A percentile compares a stretch with the other conserved stretches of the same genome.
phyloP scores from a whole-genome alignment of 2,329 filamentous ascomycete species.

The Hirsutella rhossiliensis region DNA sequence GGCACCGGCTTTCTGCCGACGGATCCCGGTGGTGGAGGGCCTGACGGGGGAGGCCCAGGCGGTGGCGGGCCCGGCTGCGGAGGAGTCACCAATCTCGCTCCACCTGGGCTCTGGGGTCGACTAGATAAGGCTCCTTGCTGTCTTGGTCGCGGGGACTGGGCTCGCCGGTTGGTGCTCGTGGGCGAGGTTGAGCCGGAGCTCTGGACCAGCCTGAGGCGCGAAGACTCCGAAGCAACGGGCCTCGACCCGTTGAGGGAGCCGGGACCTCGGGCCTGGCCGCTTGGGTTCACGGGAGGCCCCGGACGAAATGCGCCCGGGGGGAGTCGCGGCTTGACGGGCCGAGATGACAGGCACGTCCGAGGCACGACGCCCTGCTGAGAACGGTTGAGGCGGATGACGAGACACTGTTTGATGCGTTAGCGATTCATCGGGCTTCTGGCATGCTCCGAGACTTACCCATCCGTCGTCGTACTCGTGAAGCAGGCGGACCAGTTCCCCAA shows the following conservation, averaged over 20 bases:
- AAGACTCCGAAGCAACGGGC: neutral
- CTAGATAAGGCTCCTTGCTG: neutral
- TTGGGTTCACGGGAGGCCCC: slow-evolving; percentile 39
- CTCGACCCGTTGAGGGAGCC: slow-evolving; percentile 10
- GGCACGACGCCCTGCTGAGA: slow-evolving; percentile 89
- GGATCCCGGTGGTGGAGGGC: neutral
- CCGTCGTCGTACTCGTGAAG: slow-evolving; percentile 97
- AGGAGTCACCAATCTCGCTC: neutral
- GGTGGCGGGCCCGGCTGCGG: neutral
- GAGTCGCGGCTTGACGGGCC: slow-evolving; percentile 76
- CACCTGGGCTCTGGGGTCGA: neutral
- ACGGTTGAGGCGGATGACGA: slow-evolving; percentile 82
- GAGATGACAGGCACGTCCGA: slow-evolving; percentile 82
- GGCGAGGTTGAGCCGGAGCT: neutral
- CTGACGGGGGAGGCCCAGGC: neutral
- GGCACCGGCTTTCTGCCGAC: slow-evolving; percentile 33
- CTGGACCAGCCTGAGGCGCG: neutral
- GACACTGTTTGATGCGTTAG: slow-evolving; percentile 38
- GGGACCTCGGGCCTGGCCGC: slow-evolving; percentile 11
- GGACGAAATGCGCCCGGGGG: slow-evolving; percentile 34
- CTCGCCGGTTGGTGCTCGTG: too few relatives aligned
- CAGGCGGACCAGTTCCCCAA: slow-evolving; percentile 76
- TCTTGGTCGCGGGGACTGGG: too few relatives aligned
- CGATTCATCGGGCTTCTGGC: neutral
- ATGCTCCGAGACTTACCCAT: slow-evolving; percentile 55